phyloP scores from a whole-genome alignment of 352 stramenopile genomes.

The Aphanomyces euteiches region DNA sequence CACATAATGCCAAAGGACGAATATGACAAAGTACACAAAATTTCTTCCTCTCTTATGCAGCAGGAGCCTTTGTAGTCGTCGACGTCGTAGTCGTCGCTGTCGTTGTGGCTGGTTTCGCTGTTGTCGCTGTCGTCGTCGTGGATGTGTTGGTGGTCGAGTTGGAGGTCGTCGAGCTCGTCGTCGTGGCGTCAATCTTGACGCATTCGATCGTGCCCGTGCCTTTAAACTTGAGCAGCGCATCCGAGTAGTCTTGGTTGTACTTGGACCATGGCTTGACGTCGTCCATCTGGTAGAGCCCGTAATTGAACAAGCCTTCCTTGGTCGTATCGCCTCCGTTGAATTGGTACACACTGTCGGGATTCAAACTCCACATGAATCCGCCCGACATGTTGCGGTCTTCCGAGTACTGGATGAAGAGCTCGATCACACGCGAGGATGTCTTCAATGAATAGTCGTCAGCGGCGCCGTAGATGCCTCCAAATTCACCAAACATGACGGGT shows the following conservation, averaged over 20 bases:
- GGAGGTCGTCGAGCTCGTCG: too few species aligned
- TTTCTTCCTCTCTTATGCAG: too few species aligned
- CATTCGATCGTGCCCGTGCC: conserved; percentile 72
- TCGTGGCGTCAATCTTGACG: conserved; percentile 41
- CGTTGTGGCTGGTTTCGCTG: conserved; percentile 31
- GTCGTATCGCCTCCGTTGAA: conserved; percentile 52
- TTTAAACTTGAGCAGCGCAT: conserved; percentile 55
- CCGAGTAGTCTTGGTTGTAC: conserved; percentile 72
- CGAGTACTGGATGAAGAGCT: conserved; percentile 68
- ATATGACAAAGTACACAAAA: too few species aligned
- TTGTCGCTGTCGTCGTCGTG: conserved; percentile 21
- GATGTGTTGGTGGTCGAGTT: conserved; percentile 38
- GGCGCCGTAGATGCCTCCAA: conserved; percentile 72
- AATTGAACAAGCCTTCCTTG: conserved; percentile 54
- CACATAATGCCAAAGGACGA: not conserved
- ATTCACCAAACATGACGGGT: conserved; percentile 74
- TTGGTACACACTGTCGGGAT: conserved; percentile 68
- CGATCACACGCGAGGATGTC: conserved; percentile 68
- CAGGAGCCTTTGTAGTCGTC: too few species aligned
- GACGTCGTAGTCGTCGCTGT: not conserved
- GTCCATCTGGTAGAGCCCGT: conserved; percentile 61
- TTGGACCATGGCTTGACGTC: conserved; percentile 45
- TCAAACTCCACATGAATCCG: conserved; percentile 76
- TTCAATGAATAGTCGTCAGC: conserved; percentile 49
- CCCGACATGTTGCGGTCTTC: conserved; percentile 63